These are phyloP conservation scores for Asterophora parasitica DNA, from an alignment of 768 basidiomycete genomes.

Conservation along the genomic window DNA sequence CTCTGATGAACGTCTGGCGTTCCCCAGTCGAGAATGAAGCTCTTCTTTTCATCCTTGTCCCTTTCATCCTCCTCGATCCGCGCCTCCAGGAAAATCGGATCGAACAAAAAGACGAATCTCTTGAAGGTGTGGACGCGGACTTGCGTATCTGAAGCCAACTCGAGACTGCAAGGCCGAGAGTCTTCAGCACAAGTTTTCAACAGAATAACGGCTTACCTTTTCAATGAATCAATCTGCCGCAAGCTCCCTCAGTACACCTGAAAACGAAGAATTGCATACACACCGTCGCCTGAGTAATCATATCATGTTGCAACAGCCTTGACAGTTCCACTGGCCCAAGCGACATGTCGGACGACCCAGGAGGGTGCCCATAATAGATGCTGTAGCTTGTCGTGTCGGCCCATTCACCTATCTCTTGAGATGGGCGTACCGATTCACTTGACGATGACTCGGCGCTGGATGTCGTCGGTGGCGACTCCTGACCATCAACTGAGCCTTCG, in stretches of 20 bases:
- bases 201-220: slow-evolving; percentile 18
- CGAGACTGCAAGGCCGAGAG: slow-evolving; percentile 23
- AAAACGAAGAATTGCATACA: not conserved
- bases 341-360: slow-evolving; percentile 26
- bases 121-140: slow-evolving; percentile 36
- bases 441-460: slow-evolving; percentile 4
- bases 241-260: not conserved
- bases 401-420: not conserved
- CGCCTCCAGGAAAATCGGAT: slow-evolving; percentile 52
- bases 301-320: slow-evolving; percentile 6
- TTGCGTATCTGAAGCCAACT: slow-evolving; percentile 32
- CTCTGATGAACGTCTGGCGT: slow-evolving; percentile 26
- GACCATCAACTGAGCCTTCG: not conserved
- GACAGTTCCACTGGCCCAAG: slow-evolving; percentile 23
- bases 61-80: slow-evolving; percentile 17
- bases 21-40: slow-evolving; percentile 55
- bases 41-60: slow-evolving; percentile 13
- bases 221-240: slow-evolving; percentile 20
- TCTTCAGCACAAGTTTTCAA: not conserved
- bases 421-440: slow-evolving; percentile 6
- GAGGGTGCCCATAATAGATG: slow-evolving; percentile 37
- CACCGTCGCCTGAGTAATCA: slow-evolving; percentile 7
- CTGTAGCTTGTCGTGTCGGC: slow-evolving; percentile 1
- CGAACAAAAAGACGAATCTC: slow-evolving; percentile 45
- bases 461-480: slow-evolving; percentile 4